Percentiles rank a stretch among this genome's conserved stretches.
These are phyloP conservation scores for Globisporangium cylindrosporum DNA, from an alignment of 352 stramenopile genomes.

Conservation along the genomic window DNA sequence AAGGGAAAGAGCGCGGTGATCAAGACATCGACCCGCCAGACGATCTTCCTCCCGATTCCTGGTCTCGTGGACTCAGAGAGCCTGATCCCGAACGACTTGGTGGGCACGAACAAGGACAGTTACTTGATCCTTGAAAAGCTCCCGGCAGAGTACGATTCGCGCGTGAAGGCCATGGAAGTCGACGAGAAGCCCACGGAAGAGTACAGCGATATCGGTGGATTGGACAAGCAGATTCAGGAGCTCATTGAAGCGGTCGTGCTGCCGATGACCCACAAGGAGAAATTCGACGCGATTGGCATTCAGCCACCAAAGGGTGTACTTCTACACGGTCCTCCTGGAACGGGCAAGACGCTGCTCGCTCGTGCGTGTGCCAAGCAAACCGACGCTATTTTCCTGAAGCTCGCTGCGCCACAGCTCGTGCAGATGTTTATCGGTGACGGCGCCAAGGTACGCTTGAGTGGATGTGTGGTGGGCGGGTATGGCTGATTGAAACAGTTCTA, in stretches of 20 bases:
- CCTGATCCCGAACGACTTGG: conserved; percentile 96
- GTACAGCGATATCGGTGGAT: conserved; percentile 95
- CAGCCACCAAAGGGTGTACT: conserved; percentile 96
- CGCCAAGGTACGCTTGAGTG: conserved; percentile 59
- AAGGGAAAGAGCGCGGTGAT: conserved; percentile 96
- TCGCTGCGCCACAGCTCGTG: conserved; percentile 97
- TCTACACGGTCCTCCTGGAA: conserved; percentile 95
- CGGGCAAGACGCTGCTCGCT: conserved; percentile 98
- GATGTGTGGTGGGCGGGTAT: background rate
- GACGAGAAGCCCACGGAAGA: conserved; percentile 94
- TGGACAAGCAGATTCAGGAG: conserved; percentile 99
- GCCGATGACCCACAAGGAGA: conserved; percentile 98
- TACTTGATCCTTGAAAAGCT: conserved; percentile 99
- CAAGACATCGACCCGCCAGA: conserved; percentile 97
- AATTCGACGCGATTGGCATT: conserved; percentile 97
- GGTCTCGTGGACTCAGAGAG: conserved; percentile 95
- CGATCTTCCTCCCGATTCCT: conserved; percentile 98
- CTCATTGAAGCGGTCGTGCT: conserved; percentile 98
- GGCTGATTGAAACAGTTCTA: too few relatives aligned
- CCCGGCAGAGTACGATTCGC: conserved; percentile 97
- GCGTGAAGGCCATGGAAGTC: conserved; percentile 98
- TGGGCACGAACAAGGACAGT: conserved; percentile 99
- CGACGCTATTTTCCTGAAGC: conserved; percentile 98
- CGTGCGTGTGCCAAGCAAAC: conserved; percentile 98
- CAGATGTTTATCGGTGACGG: conserved; percentile 99